Percentiles rank a stretch among this genome's conserved stretches.
phyloP scores from a whole-genome alignment of 805 yeast genomes.

The Nakazawaea ernobii region DNA sequence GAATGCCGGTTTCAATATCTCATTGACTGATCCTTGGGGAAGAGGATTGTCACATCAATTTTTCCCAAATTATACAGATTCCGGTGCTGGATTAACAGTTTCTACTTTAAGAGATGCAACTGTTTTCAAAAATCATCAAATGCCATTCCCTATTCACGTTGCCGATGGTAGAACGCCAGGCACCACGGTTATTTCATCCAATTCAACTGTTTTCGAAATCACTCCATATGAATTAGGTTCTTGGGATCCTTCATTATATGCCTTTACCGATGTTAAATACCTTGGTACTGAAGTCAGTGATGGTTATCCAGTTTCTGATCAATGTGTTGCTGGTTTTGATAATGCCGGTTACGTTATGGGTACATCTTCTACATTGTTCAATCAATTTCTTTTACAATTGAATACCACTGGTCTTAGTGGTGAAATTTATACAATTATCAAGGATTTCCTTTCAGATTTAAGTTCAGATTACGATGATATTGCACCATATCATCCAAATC shows the following conservation, averaged over 20 bases:
- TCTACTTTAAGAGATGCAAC: slow-evolving; percentile 54
- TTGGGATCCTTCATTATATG: slow-evolving; percentile 72
- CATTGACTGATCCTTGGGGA: slow-evolving; percentile 78
- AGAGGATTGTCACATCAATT: slow-evolving; percentile 69
- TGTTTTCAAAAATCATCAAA: slow-evolving; percentile 52
- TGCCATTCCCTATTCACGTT: slow-evolving; percentile 69
- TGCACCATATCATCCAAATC: slow-evolving; percentile 70
- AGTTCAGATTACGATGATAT: slow-evolving; percentile 54
- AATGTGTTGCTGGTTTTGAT: slow-evolving; percentile 67
- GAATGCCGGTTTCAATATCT: slow-evolving; percentile 62
- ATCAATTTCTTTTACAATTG: slow-evolving; percentile 53
- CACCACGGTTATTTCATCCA: slow-evolving; percentile 45
- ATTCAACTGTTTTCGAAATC: slow-evolving; percentile 64
- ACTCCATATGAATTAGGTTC: slow-evolving; percentile 76
- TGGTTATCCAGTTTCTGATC: slow-evolving; percentile 45
- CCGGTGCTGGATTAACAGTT: slow-evolving; percentile 60
- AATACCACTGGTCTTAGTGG: slow-evolving; percentile 49
- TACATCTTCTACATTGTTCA: slow-evolving; percentile 77
- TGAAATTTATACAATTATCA: slow-evolving; percentile 38
- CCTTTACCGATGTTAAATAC: slow-evolving; percentile 63
- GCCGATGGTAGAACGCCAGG: slow-evolving; percentile 66
- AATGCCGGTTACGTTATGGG: slow-evolving; percentile 80
- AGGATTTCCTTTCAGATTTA: slow-evolving; percentile 39
- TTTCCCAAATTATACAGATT: slow-evolving; percentile 52
- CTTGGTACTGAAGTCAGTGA: slow-evolving; percentile 59